Evolutionary conservation across 129 eudicot species (phyloP), one percentile per base, ranked within the genome.

Genomic region (Pulicaria dysenterica): DNA sequence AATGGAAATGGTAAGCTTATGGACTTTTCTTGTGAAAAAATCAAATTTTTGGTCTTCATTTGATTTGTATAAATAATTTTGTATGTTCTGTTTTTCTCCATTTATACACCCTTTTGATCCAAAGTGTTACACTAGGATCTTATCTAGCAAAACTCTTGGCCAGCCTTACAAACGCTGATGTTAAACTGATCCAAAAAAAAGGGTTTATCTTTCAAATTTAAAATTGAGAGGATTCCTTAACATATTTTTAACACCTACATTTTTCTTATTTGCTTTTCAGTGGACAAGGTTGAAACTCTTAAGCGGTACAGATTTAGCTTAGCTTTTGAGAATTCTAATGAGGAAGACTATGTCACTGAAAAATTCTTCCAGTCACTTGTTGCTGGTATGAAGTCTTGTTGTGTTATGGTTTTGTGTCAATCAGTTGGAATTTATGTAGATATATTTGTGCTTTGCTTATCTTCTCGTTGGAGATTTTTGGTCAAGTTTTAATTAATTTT

Each of bases 311-410:
- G 79, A 74, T 93, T 93, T 66, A 93, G 98, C 81, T 84, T 93
- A 79, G 98, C 98, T 65, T 93, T 93, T 75, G 98, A 93, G 70
- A 93, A 93, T 73, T 93, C 98, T 42, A 86, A 90, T 58, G 98
- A 90, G 85, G 98, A 93, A 85, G 98, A 93, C 61, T 93, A 93
- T 72, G 98, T 93, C 43, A 90, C 98, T 4, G 98, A 93, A 65
- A 93, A 93, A 53, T 93, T 82, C 73, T 93, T 93, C 81, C 98
- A 93, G 83, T 93, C 98, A 70, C 98, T 93, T 74, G 98, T 93
- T 60, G 96, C 98, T 64, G 98, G 98, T 93, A 87, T 36, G 19
- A 3, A 12, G 38, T 6, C 16, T 47, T 51, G 9, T 19, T 66
- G 46, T 24, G 31, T 1, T 2, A 24, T 24, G 31, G 31, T 24